These are phyloP conservation scores for Nymphaea colorata DNA, from an alignment of 164 flowering plant genomes.

Conservation along the genomic window DNA sequence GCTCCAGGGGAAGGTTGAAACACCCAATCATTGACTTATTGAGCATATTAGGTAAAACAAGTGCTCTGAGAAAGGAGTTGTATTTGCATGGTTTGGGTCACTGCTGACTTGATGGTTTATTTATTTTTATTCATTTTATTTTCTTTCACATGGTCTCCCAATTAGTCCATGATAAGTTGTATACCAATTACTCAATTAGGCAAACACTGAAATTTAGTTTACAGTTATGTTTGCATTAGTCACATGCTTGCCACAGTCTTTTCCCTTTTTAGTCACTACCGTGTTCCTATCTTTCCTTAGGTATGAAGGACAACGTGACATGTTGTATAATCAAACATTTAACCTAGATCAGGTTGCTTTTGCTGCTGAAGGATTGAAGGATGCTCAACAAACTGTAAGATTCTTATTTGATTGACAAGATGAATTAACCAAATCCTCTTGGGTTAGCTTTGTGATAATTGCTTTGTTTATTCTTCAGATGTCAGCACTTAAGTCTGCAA, in stretches of 20 bases:
- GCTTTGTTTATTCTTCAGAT: slow-evolving; percentile 35
- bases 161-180: too few relatives aligned
- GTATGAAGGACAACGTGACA: slow-evolving; percentile 97
- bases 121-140: too few relatives aligned
- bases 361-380: slow-evolving; percentile 95
- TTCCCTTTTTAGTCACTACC: background rate
- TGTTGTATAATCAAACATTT: slow-evolving; percentile 96
- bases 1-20: too few relatives aligned
- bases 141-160: background rate
- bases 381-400: slow-evolving; percentile 96
- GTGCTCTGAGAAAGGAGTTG: too few relatives aligned
- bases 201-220: background rate
- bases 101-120: background rate
- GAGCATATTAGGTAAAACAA: too few relatives aligned
- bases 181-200: background rate
- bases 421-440: background rate
- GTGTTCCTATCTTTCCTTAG: slow-evolving; percentile 17
- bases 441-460: background rate
- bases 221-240: background rate
- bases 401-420: background rate
- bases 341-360: slow-evolving; percentile 95
- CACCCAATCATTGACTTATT: too few relatives aligned
- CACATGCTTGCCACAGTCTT: background rate
- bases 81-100: too few relatives aligned
- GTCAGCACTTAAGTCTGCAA: slow-evolving; percentile 74